Conservation (phyloP, 805 yeast genomes). For the Kockiozyma suomiensis region DNA sequence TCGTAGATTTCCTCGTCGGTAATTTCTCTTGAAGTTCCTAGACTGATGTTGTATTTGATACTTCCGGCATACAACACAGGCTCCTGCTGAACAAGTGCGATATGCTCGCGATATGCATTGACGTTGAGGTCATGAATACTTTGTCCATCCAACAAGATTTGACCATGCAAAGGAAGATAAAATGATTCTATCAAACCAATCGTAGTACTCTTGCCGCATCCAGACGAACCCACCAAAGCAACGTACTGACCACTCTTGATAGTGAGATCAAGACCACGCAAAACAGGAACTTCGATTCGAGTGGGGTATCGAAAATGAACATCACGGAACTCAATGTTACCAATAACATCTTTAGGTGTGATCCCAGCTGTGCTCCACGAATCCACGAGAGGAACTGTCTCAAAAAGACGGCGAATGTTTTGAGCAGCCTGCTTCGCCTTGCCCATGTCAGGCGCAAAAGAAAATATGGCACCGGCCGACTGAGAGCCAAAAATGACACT, state of each 20-base stretch:
- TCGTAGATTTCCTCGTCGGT: slow-evolving; percentile 50
- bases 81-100: slow-evolving; percentile 66
- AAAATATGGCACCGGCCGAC: slow-evolving; percentile 46
- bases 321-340: slow-evolving; percentile 57
- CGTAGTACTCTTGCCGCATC: slow-evolving; percentile 64
- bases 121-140: slow-evolving; percentile 54
- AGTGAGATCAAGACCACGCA: slow-evolving; percentile 53
- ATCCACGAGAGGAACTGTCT: slow-evolving; percentile 43
- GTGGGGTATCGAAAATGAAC: slow-evolving; percentile 69
- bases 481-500: slow-evolving; percentile 46
- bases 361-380: slow-evolving; percentile 40
- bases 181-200: slow-evolving; percentile 57
- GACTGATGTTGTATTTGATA: slow-evolving; percentile 57
- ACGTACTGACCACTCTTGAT: slow-evolving; percentile 57
- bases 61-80: slow-evolving; percentile 61
- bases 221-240: slow-evolving; percentile 70
- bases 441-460: slow-evolving; percentile 48
- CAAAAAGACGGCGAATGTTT: slow-evolving; percentile 41
- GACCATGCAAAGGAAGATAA: slow-evolving; percentile 54
- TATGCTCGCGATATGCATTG: slow-evolving; percentile 52
- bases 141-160: slow-evolving; percentile 55
- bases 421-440: slow-evolving; percentile 45
- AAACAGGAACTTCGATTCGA: slow-evolving; percentile 54
- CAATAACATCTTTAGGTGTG: slow-evolving; percentile 44
- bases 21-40: slow-evolving; percentile 48